phyloP scores from a whole-genome alignment of 1,284 basidiomycete genomes.

The Apiotrichum gracile region DNA sequence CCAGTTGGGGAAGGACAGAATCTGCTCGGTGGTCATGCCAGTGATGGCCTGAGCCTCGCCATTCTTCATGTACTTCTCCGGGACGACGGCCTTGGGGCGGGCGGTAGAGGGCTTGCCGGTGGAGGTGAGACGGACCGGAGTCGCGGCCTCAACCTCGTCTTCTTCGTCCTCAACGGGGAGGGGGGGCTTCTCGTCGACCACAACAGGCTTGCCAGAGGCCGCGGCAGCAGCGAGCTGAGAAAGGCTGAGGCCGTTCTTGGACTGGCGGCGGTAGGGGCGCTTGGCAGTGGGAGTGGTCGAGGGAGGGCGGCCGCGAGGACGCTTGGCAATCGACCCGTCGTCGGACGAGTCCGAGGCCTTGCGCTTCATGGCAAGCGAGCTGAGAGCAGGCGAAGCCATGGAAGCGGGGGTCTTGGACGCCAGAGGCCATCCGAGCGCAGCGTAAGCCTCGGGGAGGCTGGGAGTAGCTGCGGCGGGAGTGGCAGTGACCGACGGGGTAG shows the following conservation, averaged over 20 bases:
- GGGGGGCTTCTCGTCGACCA: neutral
- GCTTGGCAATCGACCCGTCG: constrained; percentile 21
- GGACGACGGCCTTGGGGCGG: constrained; percentile 36
- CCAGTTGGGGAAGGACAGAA: constrained; percentile 30
- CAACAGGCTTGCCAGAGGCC: constrained; percentile 12
- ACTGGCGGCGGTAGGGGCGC: constrained; percentile 22
- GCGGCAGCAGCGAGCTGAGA: constrained; percentile 19
- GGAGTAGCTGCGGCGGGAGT: constrained; percentile 1
- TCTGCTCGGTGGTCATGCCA: constrained; percentile 28
- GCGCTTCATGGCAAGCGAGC: constrained; percentile 25
- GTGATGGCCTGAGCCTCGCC: constrained; percentile 31
- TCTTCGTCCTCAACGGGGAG: neutral
- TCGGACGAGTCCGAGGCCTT: constrained; percentile 25
- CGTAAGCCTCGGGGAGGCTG: constrained; percentile 14
- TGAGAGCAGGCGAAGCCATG: constrained; percentile 9
- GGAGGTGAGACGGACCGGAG: constrained; percentile 22
- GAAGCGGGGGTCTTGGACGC: constrained; percentile 2
- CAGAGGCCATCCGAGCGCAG: constrained; percentile 20
- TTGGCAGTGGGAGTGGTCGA: constrained; percentile 14
- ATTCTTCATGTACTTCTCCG: constrained; percentile 37
- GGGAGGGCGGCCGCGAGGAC: constrained; percentile 24
- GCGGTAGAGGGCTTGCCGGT: constrained; percentile 37
- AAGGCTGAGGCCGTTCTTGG: constrained; percentile 18
- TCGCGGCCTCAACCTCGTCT: constrained; percentile 7
- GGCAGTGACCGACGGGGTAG: constrained; percentile 4